phyloP scores from a whole-genome alignment of 2,329 filamentous ascomycete genomes.

The Incumbomyces delicatus region DNA sequence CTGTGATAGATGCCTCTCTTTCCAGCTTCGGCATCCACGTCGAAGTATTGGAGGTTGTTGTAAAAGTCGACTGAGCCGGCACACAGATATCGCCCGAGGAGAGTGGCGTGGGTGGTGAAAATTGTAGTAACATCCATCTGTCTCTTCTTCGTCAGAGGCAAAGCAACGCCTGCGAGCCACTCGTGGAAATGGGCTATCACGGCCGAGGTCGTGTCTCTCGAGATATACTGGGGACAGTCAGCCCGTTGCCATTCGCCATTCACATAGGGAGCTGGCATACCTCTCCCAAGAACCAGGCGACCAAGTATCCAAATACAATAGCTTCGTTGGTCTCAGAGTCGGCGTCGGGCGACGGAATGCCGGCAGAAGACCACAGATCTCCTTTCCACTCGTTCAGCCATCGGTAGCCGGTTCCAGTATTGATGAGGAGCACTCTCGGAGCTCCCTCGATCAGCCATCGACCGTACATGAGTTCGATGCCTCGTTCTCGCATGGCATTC shows the following conservation, averaged over 20 bases:
- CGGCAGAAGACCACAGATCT: slow-evolving; percentile 84
- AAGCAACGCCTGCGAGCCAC: slow-evolving; percentile 89
- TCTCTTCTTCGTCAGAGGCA: slow-evolving; percentile 85
- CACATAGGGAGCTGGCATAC: slow-evolving; percentile 41
- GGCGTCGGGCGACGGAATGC: slow-evolving; percentile 83
- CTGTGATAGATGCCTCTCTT: slow-evolving; percentile 98
- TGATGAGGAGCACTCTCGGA: slow-evolving; percentile 84
- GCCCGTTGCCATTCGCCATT: background rate
- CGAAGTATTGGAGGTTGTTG: slow-evolving; percentile 95
- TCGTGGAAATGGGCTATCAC: slow-evolving; percentile 99
- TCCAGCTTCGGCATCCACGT: slow-evolving; percentile 90
- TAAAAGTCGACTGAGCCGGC: slow-evolving; percentile 98
- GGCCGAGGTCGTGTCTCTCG: slow-evolving; percentile 80
- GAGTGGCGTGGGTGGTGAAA: slow-evolving; percentile 94
- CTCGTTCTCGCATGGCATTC: slow-evolving; percentile 82
- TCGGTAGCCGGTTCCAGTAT: slow-evolving; percentile 84
- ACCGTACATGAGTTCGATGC: slow-evolving; percentile 82
- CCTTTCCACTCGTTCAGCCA: slow-evolving; percentile 95
- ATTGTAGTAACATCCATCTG: slow-evolving; percentile 96
- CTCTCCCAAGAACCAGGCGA: slow-evolving; percentile 97
- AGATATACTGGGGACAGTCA: slow-evolving; percentile 60
- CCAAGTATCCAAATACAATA: slow-evolving; percentile 92
- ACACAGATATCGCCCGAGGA: slow-evolving; percentile 91
- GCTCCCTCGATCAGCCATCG: slow-evolving; percentile 97
- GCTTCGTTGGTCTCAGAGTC: slow-evolving; percentile 96